A percentile compares a stretch with the other conserved stretches of the same genome.
These are phyloP conservation scores for Acanthochlamys bracteata DNA, from an alignment of 106 monocot genomes.

Conservation along the genomic window DNA sequence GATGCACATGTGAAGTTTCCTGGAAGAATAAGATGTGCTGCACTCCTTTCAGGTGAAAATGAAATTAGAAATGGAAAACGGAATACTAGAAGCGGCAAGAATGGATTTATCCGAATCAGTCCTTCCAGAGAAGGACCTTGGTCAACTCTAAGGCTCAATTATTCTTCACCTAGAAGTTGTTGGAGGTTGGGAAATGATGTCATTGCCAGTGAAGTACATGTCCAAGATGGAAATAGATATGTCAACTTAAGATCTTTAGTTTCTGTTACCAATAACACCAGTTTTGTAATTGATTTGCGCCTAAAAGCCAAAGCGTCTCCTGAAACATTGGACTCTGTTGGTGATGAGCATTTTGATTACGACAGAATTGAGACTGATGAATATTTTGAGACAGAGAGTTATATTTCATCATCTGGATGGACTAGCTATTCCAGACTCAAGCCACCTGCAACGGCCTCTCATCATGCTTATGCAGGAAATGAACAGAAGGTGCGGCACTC, in stretches of 20 bases:
- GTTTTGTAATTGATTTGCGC: slow-evolving; percentile 48
- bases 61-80: slow-evolving; percentile 25
- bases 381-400: slow-evolving; percentile 65
- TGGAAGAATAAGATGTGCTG: slow-evolving; percentile 72
- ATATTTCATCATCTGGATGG: slow-evolving; percentile 58
- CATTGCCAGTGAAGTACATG: slow-evolving; percentile 83
- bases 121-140: slow-evolving; percentile 86
- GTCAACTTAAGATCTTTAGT: slow-evolving; percentile 82
- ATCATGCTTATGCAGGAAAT: slow-evolving; percentile 4
- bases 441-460: slow-evolving; percentile 14
- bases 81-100: slow-evolving; percentile 22
- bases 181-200: slow-evolving; percentile 94
- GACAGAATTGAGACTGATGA: slow-evolving; percentile 48
- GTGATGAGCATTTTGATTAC: slow-evolving; percentile 15
- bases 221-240: slow-evolving; percentile 82
- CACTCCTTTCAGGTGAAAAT: slow-evolving; percentile 40
- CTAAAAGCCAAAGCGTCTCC: slow-evolving; percentile 37
- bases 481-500: slow-evolving; percentile 40
- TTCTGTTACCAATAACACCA: slow-evolving; percentile 76
- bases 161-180: slow-evolving; percentile 73
- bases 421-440: slow-evolving; percentile 15
- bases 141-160: slow-evolving; percentile 92
- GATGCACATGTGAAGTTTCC: slow-evolving; percentile 6
- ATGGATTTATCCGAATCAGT: slow-evolving; percentile 82
- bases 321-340: slow-evolving; percentile 8